Evolutionary conservation across 1,284 basidiomycete genomes (phyloP).

Genomic region (Ustilago crameri): DNA sequence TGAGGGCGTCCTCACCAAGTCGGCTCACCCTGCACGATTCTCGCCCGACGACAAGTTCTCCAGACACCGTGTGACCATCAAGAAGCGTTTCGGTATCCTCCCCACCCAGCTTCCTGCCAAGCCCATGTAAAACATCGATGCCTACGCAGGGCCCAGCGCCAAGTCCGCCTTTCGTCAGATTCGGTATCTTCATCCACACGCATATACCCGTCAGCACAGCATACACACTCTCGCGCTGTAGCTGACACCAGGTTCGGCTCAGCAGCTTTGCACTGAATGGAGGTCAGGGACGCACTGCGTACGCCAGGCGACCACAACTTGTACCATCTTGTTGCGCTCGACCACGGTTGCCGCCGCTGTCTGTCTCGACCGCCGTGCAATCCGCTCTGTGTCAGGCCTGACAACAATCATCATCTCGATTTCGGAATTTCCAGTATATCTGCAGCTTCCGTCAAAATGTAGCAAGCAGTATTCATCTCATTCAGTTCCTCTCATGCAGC

Average conservation of each 20-base stretch:
- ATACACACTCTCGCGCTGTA: neutral
- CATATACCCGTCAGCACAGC: slow-evolving; percentile 41
- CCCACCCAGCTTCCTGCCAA: slow-evolving; percentile 59
- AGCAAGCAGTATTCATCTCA: slow-evolving; percentile 18
- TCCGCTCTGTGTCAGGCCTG: neutral
- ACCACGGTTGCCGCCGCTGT: neutral
- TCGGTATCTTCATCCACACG: slow-evolving; percentile 1
- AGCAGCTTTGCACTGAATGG: neutral
- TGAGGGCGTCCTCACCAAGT: slow-evolving; percentile 62
- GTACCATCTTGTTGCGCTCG: too few species aligned
- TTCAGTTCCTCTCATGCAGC: slow-evolving; percentile 14
- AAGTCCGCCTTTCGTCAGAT: neutral
- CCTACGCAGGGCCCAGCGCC: neutral
- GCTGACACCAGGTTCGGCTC: slow-evolving; percentile 3
- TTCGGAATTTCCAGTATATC: neutral
- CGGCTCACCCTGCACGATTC: slow-evolving; percentile 66
- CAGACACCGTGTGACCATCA: slow-evolving; percentile 65
- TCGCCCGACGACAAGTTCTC: slow-evolving; percentile 69
- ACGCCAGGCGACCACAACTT: neutral
- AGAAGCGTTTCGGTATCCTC: slow-evolving; percentile 65
- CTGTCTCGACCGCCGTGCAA: neutral
- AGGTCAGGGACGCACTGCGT: neutral
- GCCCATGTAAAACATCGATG: slow-evolving; percentile 47
- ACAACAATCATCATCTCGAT: slow-evolving; percentile 2
- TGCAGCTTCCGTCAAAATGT: slow-evolving; percentile 12